A percentile compares a stretch with the other conserved stretches of the same genome.
Evolutionary conservation across 2,329 filamentous ascomycete species (phyloP).

Genomic region (Cladobotryum protrusum): DNA sequence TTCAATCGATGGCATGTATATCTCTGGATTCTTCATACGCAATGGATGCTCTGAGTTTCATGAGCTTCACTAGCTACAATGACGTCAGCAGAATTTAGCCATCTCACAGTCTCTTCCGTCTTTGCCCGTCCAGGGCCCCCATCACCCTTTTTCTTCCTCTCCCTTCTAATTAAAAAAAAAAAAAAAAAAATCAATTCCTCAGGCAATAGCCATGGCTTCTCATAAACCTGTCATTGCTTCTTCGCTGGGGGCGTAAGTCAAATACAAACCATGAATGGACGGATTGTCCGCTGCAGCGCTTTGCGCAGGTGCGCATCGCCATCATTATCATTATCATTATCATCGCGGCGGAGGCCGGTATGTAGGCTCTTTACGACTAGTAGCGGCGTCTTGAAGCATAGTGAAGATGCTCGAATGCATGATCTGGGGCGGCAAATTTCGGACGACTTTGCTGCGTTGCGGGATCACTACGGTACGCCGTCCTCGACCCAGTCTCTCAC

Average conservation of each 20-base stretch:
- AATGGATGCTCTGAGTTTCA: no score
- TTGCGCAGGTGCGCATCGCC: no score
- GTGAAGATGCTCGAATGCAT: conserved; percentile 33
- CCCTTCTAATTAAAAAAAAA: no score
- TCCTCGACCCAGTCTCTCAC: no score
- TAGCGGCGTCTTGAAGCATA: conserved; percentile 8
- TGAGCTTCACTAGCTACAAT: neutral
- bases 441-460: conserved; percentile 41
- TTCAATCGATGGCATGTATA: neutral
- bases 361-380: conserved; percentile 4
- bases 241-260: neutral
- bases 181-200: no score
- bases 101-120: no score
- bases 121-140: neutral
- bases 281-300: neutral
- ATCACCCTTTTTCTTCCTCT: neutral
- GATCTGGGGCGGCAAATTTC: conserved; percentile 37
- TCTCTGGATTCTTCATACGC: neutral
- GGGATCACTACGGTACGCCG: conserved; percentile 40
- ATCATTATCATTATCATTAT: no score
- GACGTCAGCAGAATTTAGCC: conserved; percentile 10
- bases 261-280: conserved; percentile 9
- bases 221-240: neutral
- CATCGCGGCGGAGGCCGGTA: neutral
- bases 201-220: no score